A percentile compares a stretch with the other conserved stretches of the same genome.
These are phyloP conservation scores for Aureobasidium sp. DNA, from an alignment of 2,329 filamentous ascomycete species.

Conservation along the genomic window DNA sequence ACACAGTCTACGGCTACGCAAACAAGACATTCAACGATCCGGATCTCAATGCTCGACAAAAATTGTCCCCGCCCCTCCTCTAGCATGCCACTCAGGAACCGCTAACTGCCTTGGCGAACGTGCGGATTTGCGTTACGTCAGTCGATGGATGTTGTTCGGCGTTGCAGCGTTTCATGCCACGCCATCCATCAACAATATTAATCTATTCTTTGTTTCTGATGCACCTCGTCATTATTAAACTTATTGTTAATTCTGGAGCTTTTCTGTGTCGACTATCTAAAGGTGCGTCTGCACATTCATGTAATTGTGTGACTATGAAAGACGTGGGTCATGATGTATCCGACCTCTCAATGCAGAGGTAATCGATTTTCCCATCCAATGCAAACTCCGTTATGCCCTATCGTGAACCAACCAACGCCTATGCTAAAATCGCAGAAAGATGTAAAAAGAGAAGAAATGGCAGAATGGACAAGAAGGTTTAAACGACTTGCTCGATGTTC, in stretches of 20 bases:
- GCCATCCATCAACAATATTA: not conserved
- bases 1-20: not conserved
- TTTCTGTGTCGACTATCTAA: not conserved
- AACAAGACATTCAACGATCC: conserved; percentile 6
- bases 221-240: not conserved
- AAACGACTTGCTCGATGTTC: conserved; percentile 23
- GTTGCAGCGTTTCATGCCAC: not conserved
- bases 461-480: not conserved
- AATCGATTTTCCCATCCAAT: conserved; percentile 10
- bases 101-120: conserved; percentile 5
- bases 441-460: not conserved
- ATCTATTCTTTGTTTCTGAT: not conserved
- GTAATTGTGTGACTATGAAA: not conserved
- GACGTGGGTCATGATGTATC: not conserved
- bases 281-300: not conserved
- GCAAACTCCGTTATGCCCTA: conserved; percentile 11
- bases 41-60: not conserved
- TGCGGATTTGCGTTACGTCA: not conserved
- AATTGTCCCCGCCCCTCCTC: not conserved
- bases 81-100: conserved; percentile 3
- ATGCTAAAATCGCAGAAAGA: conserved; percentile 30
- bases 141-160: not conserved
- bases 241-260: not conserved
- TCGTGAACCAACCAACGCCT: conserved; percentile 29
- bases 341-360: not conserved